Percentiles rank a stretch among this genome's conserved stretches.
These are phyloP conservation scores for Elongisporangium senticosum DNA, from an alignment of 352 stramenopile species.

Conservation along the genomic window DNA sequence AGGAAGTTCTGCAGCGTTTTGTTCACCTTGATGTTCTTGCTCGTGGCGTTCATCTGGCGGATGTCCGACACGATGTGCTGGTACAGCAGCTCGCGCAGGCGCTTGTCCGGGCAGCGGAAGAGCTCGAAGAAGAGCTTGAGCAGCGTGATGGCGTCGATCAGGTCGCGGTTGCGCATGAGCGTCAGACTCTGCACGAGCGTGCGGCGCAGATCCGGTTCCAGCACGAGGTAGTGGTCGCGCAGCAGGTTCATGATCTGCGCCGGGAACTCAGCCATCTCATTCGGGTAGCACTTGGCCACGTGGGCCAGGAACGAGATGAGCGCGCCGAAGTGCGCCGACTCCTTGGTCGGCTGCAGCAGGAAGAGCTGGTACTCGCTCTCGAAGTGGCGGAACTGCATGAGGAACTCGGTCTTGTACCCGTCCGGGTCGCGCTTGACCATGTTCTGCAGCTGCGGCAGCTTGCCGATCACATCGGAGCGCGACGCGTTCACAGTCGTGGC, in stretches of 20 bases:
- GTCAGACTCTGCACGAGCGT: slow-evolving; percentile 95
- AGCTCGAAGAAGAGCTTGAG: slow-evolving; percentile 96
- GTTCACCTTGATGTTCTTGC: slow-evolving; percentile 96
- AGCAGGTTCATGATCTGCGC: slow-evolving; percentile 92
- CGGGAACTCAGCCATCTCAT: slow-evolving; percentile 83
- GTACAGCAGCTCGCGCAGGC: slow-evolving; percentile 93
- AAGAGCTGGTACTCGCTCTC: slow-evolving; percentile 96
- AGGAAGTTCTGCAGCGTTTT: slow-evolving; percentile 94
- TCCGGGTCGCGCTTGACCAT: slow-evolving; percentile 97
- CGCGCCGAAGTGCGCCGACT: slow-evolving; percentile 91
- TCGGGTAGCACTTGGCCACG: slow-evolving; percentile 86
- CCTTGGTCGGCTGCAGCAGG: slow-evolving; percentile 87
- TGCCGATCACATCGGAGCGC: slow-evolving; percentile 82
- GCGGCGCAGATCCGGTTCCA: slow-evolving; percentile 90
- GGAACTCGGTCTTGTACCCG: slow-evolving; percentile 96
- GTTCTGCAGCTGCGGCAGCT: slow-evolving; percentile 97
- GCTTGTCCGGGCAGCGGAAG: slow-evolving; percentile 96
- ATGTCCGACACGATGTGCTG: slow-evolving; percentile 96
- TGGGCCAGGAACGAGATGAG: slow-evolving; percentile 97
- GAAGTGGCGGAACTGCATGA: slow-evolving; percentile 95
- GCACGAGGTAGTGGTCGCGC: slow-evolving; percentile 83
- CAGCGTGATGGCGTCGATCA: slow-evolving; percentile 89
- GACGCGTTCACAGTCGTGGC: slow-evolving; percentile 63
- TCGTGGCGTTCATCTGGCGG: slow-evolving; percentile 73
- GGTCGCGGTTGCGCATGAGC: slow-evolving; percentile 94